phyloP scores from a whole-genome alignment of 2,329 filamentous ascomycete genomes.

The Beauveria sp. region DNA sequence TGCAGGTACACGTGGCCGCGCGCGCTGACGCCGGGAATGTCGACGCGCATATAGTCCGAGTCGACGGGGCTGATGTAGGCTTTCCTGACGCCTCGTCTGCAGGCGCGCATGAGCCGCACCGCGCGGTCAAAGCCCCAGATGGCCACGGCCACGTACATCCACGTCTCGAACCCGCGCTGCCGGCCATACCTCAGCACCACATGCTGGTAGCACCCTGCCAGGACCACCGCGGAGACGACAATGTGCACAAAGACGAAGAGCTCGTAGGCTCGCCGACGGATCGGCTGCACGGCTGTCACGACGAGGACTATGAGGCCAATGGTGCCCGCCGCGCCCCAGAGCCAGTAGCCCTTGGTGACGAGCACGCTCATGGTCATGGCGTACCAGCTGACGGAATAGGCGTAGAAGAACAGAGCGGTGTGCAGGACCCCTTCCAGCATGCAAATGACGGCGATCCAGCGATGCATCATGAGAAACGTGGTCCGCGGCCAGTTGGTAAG shows the following conservation, averaged over 20 bases:
- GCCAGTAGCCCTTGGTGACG: conserved; percentile 24
- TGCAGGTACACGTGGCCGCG: conserved; percentile 22
- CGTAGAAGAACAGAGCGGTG: conserved; percentile 26
- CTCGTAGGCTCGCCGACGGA: conserved; percentile 32
- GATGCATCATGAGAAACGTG: conserved; percentile 39
- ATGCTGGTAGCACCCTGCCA: conserved; percentile 36
- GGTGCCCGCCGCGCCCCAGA: conserved; percentile 33
- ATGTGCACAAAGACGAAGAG: conserved; percentile 37
- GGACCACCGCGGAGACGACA: conserved; percentile 28
- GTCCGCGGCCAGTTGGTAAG: conserved; percentile 38
- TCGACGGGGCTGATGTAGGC: conserved; percentile 18
- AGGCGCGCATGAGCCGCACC: conserved; percentile 13
- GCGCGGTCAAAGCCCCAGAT: conserved; percentile 21
- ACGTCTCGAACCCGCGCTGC: conserved; percentile 35
- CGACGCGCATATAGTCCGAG: conserved; percentile 19
- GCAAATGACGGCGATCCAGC: conserved; percentile 35
- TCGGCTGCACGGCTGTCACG: conserved; percentile 24
- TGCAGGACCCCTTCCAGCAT: conserved; percentile 36
- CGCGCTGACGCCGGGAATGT: conserved; percentile 18
- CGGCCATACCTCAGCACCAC: conserved; percentile 26
- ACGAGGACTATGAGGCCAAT: conserved; percentile 22
- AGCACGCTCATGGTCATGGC: conserved; percentile 5
- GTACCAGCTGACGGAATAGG: conserved; percentile 19
- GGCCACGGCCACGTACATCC: conserved; percentile 19
- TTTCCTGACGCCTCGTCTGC: conserved; percentile 15